Conservation (phyloP, 1,284 basidiomycete species). For the Cryptococcus sp. region DNA sequence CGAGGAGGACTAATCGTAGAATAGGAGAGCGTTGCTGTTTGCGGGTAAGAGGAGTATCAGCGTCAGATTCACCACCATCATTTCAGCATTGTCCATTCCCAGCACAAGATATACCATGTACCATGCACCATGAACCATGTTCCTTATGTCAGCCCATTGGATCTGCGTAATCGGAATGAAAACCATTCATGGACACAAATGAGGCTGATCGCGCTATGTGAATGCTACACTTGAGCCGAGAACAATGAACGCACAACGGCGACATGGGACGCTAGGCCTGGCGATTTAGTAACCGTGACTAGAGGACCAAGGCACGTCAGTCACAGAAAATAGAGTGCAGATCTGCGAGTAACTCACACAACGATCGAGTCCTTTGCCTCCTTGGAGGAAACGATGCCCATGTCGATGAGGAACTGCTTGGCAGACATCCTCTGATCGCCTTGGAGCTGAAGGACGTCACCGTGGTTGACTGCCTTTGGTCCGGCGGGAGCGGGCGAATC, state of each 20-base stretch:
- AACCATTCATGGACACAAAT: neutral
- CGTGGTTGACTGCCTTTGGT: slow-evolving; percentile 87
- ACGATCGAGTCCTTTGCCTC: slow-evolving; percentile 55
- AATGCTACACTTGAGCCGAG: too few relatives aligned
- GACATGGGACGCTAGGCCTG: neutral
- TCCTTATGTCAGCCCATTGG: too few relatives aligned
- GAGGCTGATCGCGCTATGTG: too few relatives aligned
- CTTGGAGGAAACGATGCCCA: slow-evolving; percentile 51
- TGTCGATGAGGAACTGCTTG: slow-evolving; percentile 74
- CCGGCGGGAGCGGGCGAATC: slow-evolving; percentile 40
- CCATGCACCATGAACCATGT: neutral
- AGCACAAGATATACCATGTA: neutral
- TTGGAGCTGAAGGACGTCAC: slow-evolving; percentile 97
- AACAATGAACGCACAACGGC: neutral
- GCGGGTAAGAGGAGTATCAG: neutral
- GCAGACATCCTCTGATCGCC: slow-evolving; percentile 97
- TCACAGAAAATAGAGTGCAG: neutral
- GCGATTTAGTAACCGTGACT: slow-evolving; percentile 45
- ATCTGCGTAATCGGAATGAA: neutral
- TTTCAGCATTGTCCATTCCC: too few relatives aligned
- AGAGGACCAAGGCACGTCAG: slow-evolving; percentile 5
- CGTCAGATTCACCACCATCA: neutral
- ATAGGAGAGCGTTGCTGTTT: neutral
- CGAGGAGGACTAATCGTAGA: slow-evolving; percentile 34
- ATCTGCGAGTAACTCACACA: slow-evolving; percentile 38